Evolutionary conservation across 2,329 filamentous ascomycete species (phyloP).

Genomic region (Alternaria tenuissima): DNA sequence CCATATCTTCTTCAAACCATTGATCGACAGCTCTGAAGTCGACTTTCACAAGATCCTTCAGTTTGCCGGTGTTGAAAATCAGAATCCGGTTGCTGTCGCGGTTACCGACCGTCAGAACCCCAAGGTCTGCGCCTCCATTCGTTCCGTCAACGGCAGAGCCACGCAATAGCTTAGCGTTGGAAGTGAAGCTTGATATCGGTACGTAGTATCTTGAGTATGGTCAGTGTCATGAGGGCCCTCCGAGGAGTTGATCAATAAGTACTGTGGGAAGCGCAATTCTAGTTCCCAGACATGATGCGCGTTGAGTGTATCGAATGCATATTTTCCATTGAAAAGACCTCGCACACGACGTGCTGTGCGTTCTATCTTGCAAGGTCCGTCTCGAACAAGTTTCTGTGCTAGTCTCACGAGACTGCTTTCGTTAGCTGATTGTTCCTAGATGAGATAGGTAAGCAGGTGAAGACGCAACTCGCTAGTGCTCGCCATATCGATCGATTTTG

Average conservation of each 20-base stretch:
- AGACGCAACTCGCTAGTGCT: slow-evolving; percentile 8
- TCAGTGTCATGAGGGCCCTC: neutral
- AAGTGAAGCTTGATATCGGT: slow-evolving; percentile 30
- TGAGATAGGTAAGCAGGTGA: neutral
- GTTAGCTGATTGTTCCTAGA: neutral
- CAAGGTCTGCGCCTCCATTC: slow-evolving; percentile 29
- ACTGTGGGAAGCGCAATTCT: slow-evolving; percentile 47
- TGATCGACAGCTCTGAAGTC: slow-evolving; percentile 49
- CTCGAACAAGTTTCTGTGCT: slow-evolving; percentile 51
- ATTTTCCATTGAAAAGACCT: slow-evolving; percentile 43
- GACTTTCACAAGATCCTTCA: slow-evolving; percentile 42
- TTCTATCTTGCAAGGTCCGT: slow-evolving; percentile 49
- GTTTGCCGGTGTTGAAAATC: slow-evolving; percentile 32
- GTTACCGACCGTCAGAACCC: slow-evolving; percentile 29
- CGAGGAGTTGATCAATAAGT: slow-evolving; percentile 17
- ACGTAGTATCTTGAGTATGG: slow-evolving; percentile 37
- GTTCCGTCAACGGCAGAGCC: slow-evolving; percentile 27
- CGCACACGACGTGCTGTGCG: slow-evolving; percentile 43
- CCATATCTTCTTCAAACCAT: slow-evolving; percentile 67
- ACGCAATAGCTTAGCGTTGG: slow-evolving; percentile 27
- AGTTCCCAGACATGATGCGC: slow-evolving; percentile 51
- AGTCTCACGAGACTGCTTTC: slow-evolving; percentile 50
- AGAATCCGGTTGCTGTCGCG: slow-evolving; percentile 34
- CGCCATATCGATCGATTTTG: too few relatives aligned
- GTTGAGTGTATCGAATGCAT: slow-evolving; percentile 43